Evolutionary conservation across 805 yeast genomes (phyloP), one percentile per base, ranked within the genome.

Genomic region (Teunomyces cretensis): DNA sequence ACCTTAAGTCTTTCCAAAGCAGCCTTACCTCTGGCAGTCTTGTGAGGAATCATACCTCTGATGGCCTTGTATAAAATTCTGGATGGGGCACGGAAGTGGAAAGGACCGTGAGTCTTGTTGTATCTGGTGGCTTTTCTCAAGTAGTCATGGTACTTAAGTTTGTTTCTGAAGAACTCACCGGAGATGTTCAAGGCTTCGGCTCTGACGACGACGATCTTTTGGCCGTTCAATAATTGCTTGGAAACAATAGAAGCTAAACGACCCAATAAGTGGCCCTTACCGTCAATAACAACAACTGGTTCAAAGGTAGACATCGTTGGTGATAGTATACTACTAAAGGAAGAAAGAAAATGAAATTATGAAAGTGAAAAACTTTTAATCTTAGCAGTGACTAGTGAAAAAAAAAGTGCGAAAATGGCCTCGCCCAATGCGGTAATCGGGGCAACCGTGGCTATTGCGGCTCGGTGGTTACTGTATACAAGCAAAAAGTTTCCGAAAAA

Each of bases 21-120:
- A 73, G 98, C 98, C 83, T 88, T 87, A 79, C 99, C 99, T 80
- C 98, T 94, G 66, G 98, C 94, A 64, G 99, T 94, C 90, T 94
- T 94, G 91, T 94, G 98, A 74, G 97, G 81, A 69, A 94, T 80
- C 99, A 94, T 94, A 81, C 99, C 99, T 75, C 96, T 88, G 75
- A 94, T 78, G 70, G 99, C 97, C 87, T 94, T 94, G 95, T 91
- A 91, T 80, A 94, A 90, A 79, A 94, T 92, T 81, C 98, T 90
- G 57, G 98, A 91, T 77, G 99, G 99, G 57, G 99, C 99, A 81
- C 98, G 94, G 96, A 94, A 94, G 78, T 94, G 99, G 97, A 92
- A 94, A 71, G 98, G 98, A 82, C 99, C 99, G 76, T 90, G 86
- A 70, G 83, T 86, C 82, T 90, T 90, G 96, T 94, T 94, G 91